Conservation (phyloP, 306 rosid genomes). For the Vigna hirtella region DNA sequence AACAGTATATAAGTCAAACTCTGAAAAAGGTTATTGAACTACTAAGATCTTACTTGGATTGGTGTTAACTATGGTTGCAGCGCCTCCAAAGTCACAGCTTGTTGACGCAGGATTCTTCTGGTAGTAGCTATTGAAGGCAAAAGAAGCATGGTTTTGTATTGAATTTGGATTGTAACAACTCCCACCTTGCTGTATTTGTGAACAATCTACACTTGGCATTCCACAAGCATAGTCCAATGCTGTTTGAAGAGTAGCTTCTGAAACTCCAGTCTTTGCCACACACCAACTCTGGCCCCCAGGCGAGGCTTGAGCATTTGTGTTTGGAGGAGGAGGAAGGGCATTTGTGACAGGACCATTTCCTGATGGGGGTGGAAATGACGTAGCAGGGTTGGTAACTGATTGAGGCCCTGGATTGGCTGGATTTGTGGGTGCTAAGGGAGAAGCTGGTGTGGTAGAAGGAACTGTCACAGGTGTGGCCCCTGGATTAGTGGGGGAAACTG, state of each 20-base stretch:
- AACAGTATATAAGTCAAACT: background rate
- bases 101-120: conserved; percentile 81
- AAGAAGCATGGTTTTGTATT: conserved; percentile 86
- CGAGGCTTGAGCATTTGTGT: conserved; percentile 55
- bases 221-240: conserved; percentile 96
- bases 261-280: conserved; percentile 73
- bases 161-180: conserved; percentile 77
- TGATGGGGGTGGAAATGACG: conserved; percentile 76
- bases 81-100: conserved; percentile 93
- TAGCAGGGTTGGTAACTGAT: conserved; percentile 68
- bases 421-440: conserved; percentile 53
- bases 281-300: conserved; percentile 91
- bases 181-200: conserved; percentile 84
- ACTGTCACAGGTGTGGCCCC: conserved; percentile 53
- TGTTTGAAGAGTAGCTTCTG: conserved; percentile 69
- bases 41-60: conserved; percentile 75
- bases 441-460: conserved; percentile 69
- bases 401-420: conserved; percentile 62
- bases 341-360: conserved; percentile 52
- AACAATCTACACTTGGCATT: conserved; percentile 63
- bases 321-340: conserved; percentile 62
- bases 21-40: background rate
- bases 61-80: conserved; percentile 64
- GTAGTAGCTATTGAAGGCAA: conserved; percentile 85
- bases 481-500: conserved; percentile 66